Conservation (phyloP, 768 basidiomycete genomes). For the Lactifluus pinguis region DNA sequence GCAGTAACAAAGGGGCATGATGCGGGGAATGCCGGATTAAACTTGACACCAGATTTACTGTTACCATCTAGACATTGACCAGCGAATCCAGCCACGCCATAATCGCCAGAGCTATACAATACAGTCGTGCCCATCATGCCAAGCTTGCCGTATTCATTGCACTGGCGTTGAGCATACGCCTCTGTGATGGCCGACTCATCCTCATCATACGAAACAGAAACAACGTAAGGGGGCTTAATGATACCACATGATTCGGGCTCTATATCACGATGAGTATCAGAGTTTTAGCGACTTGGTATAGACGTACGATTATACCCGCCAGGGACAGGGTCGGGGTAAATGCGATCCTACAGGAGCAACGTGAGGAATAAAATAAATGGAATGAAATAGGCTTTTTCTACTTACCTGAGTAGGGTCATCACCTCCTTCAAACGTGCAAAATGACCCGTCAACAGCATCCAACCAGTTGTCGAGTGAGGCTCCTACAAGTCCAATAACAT, state of each 20-base stretch:
- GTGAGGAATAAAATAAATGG: background rate
- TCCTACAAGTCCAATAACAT: background rate
- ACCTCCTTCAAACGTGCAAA: slow-evolving; percentile 13
- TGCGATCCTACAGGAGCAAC: background rate
- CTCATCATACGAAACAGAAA: slow-evolving; percentile 34
- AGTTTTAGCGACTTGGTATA: background rate
- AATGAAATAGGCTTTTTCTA: background rate
- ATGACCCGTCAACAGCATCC: slow-evolving; percentile 16
- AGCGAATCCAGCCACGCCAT: slow-evolving; percentile 32
- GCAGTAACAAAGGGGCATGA: slow-evolving; percentile 37
- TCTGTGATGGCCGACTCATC: slow-evolving; percentile 27
- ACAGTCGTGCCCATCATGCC: slow-evolving; percentile 34
- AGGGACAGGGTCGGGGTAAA: slow-evolving; percentile 34
- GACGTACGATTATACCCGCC: slow-evolving; percentile 28
- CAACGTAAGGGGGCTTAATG: slow-evolving; percentile 28
- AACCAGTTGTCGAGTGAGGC: slow-evolving; percentile 17
- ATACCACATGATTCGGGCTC: slow-evolving; percentile 32
- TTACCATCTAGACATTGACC: slow-evolving; percentile 27
- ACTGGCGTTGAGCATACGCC: slow-evolving; percentile 34
- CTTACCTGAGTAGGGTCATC: background rate
- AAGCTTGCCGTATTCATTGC: slow-evolving; percentile 38
- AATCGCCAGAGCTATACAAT: slow-evolving; percentile 37
- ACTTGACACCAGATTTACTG: slow-evolving; percentile 23
- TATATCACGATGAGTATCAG: background rate
- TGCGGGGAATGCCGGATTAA: slow-evolving; percentile 38